Conservation (phyloP, 2,329 filamentous ascomycete species). For the Cytospora schulzeri region DNA sequence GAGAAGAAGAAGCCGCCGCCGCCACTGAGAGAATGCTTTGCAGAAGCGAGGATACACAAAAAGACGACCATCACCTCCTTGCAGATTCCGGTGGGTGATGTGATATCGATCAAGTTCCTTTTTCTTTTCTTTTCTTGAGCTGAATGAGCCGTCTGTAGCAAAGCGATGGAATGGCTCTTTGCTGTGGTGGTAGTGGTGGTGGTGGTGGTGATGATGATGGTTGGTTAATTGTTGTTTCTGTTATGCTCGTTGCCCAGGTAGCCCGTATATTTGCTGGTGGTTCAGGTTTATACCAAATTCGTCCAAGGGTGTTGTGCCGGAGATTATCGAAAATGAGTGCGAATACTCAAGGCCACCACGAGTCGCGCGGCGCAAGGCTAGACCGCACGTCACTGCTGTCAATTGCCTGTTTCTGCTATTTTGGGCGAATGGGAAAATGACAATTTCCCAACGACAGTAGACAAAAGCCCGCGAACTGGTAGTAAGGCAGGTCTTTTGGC, state of each 20-base stretch:
- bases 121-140: neutral
- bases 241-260: neutral
- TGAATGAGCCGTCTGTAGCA: slow-evolving; percentile 18
- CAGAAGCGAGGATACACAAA: slow-evolving; percentile 22
- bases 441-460: slow-evolving; percentile 14
- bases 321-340: slow-evolving; percentile 27
- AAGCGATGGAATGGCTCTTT: slow-evolving; percentile 5
- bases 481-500: neutral
- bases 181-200: slow-evolving; percentile 7
- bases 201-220: no score
- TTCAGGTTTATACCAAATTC: slow-evolving; percentile 17
- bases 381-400: slow-evolving; percentile 19
- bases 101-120: slow-evolving; percentile 15
- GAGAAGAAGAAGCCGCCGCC: slow-evolving; percentile 1
- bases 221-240: no score
- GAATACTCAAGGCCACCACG: slow-evolving; percentile 20
- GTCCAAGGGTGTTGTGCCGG: slow-evolving; percentile 18
- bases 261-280: slow-evolving; percentile 1
- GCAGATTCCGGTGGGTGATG: slow-evolving; percentile 23
- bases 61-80: slow-evolving; percentile 21
- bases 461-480: slow-evolving; percentile 7
- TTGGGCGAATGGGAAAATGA: slow-evolving; percentile 7
- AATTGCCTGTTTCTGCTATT: slow-evolving; percentile 19
- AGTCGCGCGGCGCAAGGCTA: slow-evolving; percentile 18
- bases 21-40: slow-evolving; percentile 16